Evolutionary conservation across 2,329 filamentous ascomycete species (phyloP).

Genomic region (Xylaria sp.): DNA sequence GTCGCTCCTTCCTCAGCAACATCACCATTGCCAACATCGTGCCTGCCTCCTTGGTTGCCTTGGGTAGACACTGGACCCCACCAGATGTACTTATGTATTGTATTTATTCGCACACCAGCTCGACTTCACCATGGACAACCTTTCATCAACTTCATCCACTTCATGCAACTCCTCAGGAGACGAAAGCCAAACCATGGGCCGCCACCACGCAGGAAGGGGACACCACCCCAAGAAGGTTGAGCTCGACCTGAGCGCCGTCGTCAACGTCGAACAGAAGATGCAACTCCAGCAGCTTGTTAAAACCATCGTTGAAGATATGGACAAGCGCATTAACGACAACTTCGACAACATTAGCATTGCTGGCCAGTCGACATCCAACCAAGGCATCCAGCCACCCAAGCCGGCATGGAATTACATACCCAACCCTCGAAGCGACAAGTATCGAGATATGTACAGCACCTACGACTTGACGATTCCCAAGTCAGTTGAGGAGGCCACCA

Average conservation of each 20-base stretch:
- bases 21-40: not conserved
- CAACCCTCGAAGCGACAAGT: constrained; percentile 39
- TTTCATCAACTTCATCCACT: constrained; percentile 8
- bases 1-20: not conserved
- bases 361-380: constrained; percentile 34
- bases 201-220: constrained; percentile 4
- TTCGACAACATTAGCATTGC: constrained; percentile 50
- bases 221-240: constrained; percentile 44
- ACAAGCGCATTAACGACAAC: constrained; percentile 52
- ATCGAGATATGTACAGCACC: constrained; percentile 33
- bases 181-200: constrained; percentile 26
- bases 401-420: constrained; percentile 37
- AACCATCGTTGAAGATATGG: constrained; percentile 58
- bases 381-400: constrained; percentile 34
- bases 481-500: constrained; percentile 35
- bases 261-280: constrained; percentile 51
- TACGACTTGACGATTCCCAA: constrained; percentile 34
- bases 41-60: not conserved
- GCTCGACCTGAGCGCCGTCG: constrained; percentile 54
- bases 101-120: not conserved
- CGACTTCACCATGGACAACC: constrained; percentile 12
- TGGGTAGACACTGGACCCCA: not conserved
- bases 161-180: constrained; percentile 28
- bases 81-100: not conserved
- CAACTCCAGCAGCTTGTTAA: constrained; percentile 56